These are phyloP conservation scores for Dothistroma pini DNA, from an alignment of 2,329 filamentous ascomycete genomes.

Conservation along the genomic window DNA sequence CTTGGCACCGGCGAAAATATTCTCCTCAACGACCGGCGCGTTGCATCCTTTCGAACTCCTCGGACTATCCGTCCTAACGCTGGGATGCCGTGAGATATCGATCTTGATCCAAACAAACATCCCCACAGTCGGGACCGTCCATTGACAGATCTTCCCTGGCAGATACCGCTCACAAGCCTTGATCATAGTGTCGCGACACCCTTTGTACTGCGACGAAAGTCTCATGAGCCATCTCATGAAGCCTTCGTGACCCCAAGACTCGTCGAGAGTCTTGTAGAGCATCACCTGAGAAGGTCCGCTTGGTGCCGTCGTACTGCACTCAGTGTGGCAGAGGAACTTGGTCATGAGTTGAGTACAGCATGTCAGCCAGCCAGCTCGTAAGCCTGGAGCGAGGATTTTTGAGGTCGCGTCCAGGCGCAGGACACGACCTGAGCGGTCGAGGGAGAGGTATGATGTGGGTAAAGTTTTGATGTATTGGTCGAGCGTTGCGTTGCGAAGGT, in stretches of 20 bases:
- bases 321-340: slow-evolving; percentile 75
- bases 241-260: slow-evolving; percentile 88
- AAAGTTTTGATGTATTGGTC: slow-evolving; percentile 71
- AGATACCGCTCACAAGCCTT: slow-evolving; percentile 75
- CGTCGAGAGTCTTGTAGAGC: slow-evolving; percentile 85
- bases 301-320: slow-evolving; percentile 80
- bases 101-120: slow-evolving; percentile 91
- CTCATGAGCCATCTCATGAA: slow-evolving; percentile 88
- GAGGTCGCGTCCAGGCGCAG: slow-evolving; percentile 90
- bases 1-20: slow-evolving; percentile 76
- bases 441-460: slow-evolving; percentile 74
- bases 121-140: slow-evolving; percentile 75
- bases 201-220: slow-evolving; percentile 75
- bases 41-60: slow-evolving; percentile 39
- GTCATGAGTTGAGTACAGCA: slow-evolving; percentile 81
- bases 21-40: slow-evolving; percentile 63
- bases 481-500: slow-evolving; percentile 57
- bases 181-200: slow-evolving; percentile 71
- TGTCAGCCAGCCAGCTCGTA: slow-evolving; percentile 87
- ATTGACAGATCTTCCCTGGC: slow-evolving; percentile 69
- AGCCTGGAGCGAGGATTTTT: slow-evolving; percentile 87
- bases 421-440: slow-evolving; percentile 86
- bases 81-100: slow-evolving; percentile 63
- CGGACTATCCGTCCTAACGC: slow-evolving; percentile 50
- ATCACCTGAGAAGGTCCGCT: slow-evolving; percentile 79